Evolutionary conservation across 805 yeast genomes (phyloP).

Genomic region (Barnettozyma sp.): DNA sequence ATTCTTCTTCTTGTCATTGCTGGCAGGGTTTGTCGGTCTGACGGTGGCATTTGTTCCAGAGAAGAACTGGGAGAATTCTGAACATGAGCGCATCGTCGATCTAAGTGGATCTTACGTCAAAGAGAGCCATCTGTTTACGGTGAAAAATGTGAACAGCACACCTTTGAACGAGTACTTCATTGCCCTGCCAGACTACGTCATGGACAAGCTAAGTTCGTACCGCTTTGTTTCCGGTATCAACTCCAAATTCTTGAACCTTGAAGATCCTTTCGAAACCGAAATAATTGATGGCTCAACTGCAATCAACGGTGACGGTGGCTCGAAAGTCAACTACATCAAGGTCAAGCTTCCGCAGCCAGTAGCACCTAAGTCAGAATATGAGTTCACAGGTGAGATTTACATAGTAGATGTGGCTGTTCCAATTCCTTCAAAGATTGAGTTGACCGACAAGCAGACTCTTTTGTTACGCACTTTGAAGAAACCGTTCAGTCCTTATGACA

Average conservation of each 20-base stretch:
- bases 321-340: constrained; percentile 38
- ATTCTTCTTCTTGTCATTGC: constrained; percentile 8
- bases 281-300: constrained; percentile 22
- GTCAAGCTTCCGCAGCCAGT: constrained; percentile 57
- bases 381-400: constrained; percentile 43
- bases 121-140: constrained; percentile 49
- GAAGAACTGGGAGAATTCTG: constrained; percentile 44
- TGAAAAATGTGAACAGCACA: constrained; percentile 48
- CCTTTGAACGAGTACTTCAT: constrained; percentile 53
- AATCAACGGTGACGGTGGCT: constrained; percentile 22
- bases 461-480: constrained; percentile 46
- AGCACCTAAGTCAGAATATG: constrained; percentile 49
- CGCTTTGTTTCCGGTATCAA: neutral
- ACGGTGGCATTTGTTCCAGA: constrained; percentile 16
- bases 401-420: constrained; percentile 46
- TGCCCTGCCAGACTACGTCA: constrained; percentile 45
- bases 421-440: constrained; percentile 52
- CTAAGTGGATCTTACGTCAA: constrained; percentile 57
- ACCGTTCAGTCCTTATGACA: constrained; percentile 56
- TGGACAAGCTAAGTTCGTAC: constrained; percentile 32
- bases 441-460: constrained; percentile 57
- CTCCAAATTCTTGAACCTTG: constrained; percentile 11
- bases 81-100: constrained; percentile 53
- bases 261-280: constrained; percentile 18
- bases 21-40: constrained; percentile 2